A percentile compares a stretch with the other conserved stretches of the same genome.
Conservation (phyloP, 1,284 basidiomycete species). For the Megacollybia platyphylla region DNA sequence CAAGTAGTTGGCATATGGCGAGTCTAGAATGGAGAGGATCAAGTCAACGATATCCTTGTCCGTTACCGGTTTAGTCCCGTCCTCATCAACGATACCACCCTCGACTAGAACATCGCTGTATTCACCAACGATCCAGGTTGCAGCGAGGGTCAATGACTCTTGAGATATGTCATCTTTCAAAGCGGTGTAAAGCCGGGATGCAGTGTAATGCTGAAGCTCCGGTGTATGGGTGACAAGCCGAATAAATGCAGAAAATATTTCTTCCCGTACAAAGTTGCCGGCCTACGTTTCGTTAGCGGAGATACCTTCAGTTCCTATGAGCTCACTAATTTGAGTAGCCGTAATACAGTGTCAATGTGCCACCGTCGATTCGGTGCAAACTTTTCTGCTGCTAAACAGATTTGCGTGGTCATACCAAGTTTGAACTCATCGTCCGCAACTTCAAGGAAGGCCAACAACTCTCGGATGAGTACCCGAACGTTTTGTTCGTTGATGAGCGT, state of each 20-base stretch:
- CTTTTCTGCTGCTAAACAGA: conserved; percentile 89
- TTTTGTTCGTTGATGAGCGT: conserved; percentile 96
- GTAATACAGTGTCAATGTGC: conserved; percentile 97
- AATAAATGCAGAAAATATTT: conserved; percentile 91
- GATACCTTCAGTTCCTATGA: conserved; percentile 1
- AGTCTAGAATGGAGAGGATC: conserved; percentile 79
- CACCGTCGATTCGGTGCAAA: conserved; percentile 97
- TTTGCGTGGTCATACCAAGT: conserved; percentile 94
- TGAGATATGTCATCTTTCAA: conserved; percentile 91
- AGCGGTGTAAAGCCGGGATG: conserved; percentile 85
- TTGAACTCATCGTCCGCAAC: conserved; percentile 99
- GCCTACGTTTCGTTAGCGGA: conserved; percentile 37
- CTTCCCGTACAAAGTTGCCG: conserved; percentile 97
- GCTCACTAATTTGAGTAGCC: conserved; percentile 83
- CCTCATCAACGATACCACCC: conserved; percentile 82
- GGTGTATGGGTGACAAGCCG: conserved; percentile 95
- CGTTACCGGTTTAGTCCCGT: conserved; percentile 41
- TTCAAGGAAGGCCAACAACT: conserved; percentile 92
- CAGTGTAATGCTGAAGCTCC: conserved; percentile 92
- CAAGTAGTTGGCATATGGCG: conserved; percentile 88
- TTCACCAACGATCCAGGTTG: conserved; percentile 96
- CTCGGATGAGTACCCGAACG: conserved; percentile 85
- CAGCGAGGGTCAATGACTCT: conserved; percentile 86
- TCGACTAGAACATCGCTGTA: conserved; percentile 89
- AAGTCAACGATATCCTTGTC: conserved; percentile 84